phyloP scores from a whole-genome alignment of 2,329 filamentous ascomycete species.

The Elsinoe fawcettii region DNA sequence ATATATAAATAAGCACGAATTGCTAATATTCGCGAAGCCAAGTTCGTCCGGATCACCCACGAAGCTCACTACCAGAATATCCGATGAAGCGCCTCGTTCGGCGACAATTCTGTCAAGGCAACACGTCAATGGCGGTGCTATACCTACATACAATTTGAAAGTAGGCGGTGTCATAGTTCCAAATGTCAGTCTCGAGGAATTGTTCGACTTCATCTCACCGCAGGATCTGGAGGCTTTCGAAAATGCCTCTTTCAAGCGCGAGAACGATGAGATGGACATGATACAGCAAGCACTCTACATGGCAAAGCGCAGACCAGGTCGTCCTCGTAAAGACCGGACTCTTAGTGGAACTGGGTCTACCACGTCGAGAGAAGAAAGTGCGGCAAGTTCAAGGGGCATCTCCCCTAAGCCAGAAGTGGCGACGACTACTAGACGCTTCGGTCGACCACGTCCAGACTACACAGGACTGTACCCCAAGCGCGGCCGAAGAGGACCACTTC shows the following conservation, averaged over 20 bases:
- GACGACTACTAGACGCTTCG: slow-evolving; percentile 16
- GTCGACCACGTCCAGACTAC: slow-evolving; percentile 28
- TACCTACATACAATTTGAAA: slow-evolving; percentile 24
- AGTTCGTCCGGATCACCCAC: background rate
- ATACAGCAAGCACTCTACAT: background rate
- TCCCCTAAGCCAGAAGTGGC: background rate
- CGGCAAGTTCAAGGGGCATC: slow-evolving; percentile 8
- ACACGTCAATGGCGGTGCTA: slow-evolving; percentile 18
- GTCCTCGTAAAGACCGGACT: background rate
- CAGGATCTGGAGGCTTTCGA: slow-evolving; percentile 29
- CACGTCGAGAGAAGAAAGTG: slow-evolving; percentile 14
- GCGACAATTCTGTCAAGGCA: slow-evolving; percentile 24
- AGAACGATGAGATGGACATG: slow-evolving; percentile 21
- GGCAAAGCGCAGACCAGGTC: background rate
- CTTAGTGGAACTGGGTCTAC: background rate
- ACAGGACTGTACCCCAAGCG: slow-evolving; percentile 22
- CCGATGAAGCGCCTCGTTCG: slow-evolving; percentile 21
- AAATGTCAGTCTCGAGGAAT: slow-evolving; percentile 25
- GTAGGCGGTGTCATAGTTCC: slow-evolving; percentile 24
- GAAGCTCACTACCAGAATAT: background rate
- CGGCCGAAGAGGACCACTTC: slow-evolving; percentile 7
- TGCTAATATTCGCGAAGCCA: background rate
- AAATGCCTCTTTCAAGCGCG: slow-evolving; percentile 25
- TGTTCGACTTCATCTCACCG: slow-evolving; percentile 30
- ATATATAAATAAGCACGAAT: background rate